These are phyloP conservation scores for Phytophthora constricta DNA, from an alignment of 352 stramenopile species.

Conservation along the genomic window DNA sequence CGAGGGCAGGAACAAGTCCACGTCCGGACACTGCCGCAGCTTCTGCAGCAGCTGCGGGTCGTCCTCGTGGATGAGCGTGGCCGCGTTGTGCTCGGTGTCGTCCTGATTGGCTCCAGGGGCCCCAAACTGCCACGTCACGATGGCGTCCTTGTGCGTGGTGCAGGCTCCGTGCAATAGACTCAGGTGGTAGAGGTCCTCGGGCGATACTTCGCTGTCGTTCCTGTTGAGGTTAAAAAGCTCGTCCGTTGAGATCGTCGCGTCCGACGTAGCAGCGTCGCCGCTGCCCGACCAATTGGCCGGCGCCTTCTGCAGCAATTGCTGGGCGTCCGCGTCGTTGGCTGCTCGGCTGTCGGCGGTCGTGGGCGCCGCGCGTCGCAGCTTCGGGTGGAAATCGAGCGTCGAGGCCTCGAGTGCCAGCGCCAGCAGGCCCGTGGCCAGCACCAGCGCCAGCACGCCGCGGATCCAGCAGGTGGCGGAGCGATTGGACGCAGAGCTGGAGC, in stretches of 20 bases:
- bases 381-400: conserved; percentile 38
- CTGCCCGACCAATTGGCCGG: background rate
- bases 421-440: conserved; percentile 38
- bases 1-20: conserved; percentile 69
- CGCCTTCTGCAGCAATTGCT: conserved; percentile 23
- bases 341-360: conserved; percentile 1
- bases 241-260: conserved; percentile 24
- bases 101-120: conserved; percentile 22
- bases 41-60: conserved; percentile 48
- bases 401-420: conserved; percentile 39
- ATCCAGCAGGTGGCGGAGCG: conserved; percentile 31
- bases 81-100: conserved; percentile 24
- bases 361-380: conserved; percentile 31
- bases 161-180: conserved; percentile 60
- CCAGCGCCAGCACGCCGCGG: conserved; percentile 33
- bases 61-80: conserved; percentile 38
- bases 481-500: background rate
- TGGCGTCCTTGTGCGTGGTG: conserved; percentile 46
- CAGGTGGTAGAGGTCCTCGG: conserved; percentile 51
- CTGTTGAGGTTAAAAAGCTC: conserved; percentile 13
- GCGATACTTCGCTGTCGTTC: conserved; percentile 31
- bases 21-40: conserved; percentile 61
- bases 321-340: background rate
- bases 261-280: background rate
- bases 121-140: conserved; percentile 57